Evolutionary conservation across 177 flowering plant species (phyloP), one percentile per base, ranked within the genome.

Genomic region (Vitis hybrid): DNA sequence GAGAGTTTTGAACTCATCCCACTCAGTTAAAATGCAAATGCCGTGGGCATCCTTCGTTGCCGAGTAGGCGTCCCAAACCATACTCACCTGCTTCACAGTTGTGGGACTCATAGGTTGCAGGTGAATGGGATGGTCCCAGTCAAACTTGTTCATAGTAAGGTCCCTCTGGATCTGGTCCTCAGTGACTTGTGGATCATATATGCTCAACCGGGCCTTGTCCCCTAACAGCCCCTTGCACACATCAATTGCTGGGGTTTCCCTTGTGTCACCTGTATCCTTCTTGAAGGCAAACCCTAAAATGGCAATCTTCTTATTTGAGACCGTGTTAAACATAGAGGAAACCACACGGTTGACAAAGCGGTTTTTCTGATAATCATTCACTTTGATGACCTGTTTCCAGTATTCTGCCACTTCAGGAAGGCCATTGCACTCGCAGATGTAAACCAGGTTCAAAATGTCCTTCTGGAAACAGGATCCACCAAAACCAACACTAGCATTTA

Each of bases 231-330:
- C 97, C 79, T 85, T 81, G 89, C 96, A 92, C 55, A 92, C 97
- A 67, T 92, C 97, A 68, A 92, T 92, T 14, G 97, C 96, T 1
- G 97, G 92, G n/a, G n/a, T n/a, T n/a, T n/a, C n/a, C n/a, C n/a
- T n/a, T n/a, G 97, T 91, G 77, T 87, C 90, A 59, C 90, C 90
- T 5, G 90, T 86, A 50, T 86, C 90, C 59, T 86, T 86, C 83
- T 86, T 92, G 85, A 87, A 87, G 29, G 91, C 91, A 72, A 87
- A 87, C 1, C 91, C 91, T 0, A 87, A 76, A 50, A 87, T 73
- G 53, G 92, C 90, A 66, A 88, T 73, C 80, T 86, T 87, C 84
- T 87, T 87, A 52, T 63, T 71, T 10, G 91, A 65, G n/a, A 87
- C 91, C 2, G 91, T 86, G 84, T 87, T 87, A 68, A 87, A 87